Base-by-base conservation (phyloP, 1,284 basidiomycete genomes). In the Trichosporon inkin region DNA sequence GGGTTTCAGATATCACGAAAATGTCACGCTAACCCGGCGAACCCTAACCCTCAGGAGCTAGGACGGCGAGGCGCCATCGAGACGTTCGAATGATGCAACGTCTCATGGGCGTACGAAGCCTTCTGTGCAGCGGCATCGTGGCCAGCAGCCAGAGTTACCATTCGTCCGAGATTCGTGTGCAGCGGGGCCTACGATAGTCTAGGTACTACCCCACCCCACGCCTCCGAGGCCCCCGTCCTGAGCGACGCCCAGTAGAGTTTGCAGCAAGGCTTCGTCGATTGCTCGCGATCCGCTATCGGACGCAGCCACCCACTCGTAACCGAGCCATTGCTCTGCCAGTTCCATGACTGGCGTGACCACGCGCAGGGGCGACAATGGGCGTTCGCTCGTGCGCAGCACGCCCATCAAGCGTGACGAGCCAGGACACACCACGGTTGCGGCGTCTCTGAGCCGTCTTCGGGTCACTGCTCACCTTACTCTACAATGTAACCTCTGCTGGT, bases 1-100 rank as follows among this genome's bases (percentile, higher is more conserved):
- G 28, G 44, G 44, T 49, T 49, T 28, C 44, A n/a, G 28, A 49
- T 28, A 49, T 49, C n/a, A 49, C 44, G 22, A 14, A 49, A 49
- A 28, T 49, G 44, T 49, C 44, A 49, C 44, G 44, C 44, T n/a
- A n/a, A 14, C 10, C 44, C 44, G 28, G 20, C 44, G 44, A 49
- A 49, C 44, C 44, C 24, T 49, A 49, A 49, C 28, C 44, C 10
- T n/a, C 6, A 24, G 28, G 5, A 32, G 44, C 14, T 22, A 49
- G 44, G 44, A 14, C 44, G 44, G 44, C n/a, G 13, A 49, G 22
- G 28, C 14, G 44, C 24, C 24, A 22, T 49, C 28, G 22, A 49
- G 44, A 28, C 44, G 22, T 24, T 49, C 44, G 28, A 49, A 28
- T 49, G n/a, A 49, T 17, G 11, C 44, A 5, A 32, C 13, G n/a